A percentile compares a stretch with the other conserved stretches of the same genome.
Evolutionary conservation across 1,284 basidiomycete genomes (phyloP).

Genomic region (Mycosarcoma maydis): DNA sequence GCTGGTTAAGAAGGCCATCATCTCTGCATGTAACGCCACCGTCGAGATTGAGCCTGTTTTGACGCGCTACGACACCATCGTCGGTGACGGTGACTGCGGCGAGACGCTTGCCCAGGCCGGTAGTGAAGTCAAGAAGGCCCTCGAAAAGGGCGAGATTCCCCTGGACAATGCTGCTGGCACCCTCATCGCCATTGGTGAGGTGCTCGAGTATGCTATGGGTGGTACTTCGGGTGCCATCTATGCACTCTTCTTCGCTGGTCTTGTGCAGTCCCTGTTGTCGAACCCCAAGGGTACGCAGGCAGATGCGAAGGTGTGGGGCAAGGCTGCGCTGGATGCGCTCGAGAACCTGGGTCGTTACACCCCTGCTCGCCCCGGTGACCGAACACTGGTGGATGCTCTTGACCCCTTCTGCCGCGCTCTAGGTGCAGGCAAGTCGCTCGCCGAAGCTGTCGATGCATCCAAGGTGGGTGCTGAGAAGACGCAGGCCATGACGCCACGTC

Average conservation of each 20-base stretch:
- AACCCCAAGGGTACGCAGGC: slow-evolving; percentile 46
- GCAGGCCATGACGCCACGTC: slow-evolving; percentile 69
- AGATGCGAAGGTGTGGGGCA: slow-evolving; percentile 57
- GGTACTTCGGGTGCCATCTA: slow-evolving; percentile 70
- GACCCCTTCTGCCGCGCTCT: slow-evolving; percentile 70
- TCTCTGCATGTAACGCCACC: slow-evolving; percentile 66
- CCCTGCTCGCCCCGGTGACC: slow-evolving; percentile 72
- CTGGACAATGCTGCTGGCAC: slow-evolving; percentile 60
- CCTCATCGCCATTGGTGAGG: slow-evolving; percentile 57
- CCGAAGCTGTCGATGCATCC: slow-evolving; percentile 68
- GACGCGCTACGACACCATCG: slow-evolving; percentile 69
- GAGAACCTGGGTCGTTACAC: slow-evolving; percentile 69
- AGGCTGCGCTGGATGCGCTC: slow-evolving; percentile 56
- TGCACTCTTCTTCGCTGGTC: slow-evolving; percentile 71
- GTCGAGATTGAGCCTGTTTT: slow-evolving; percentile 69
- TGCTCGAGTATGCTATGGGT: slow-evolving; percentile 67
- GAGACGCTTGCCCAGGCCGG: slow-evolving; percentile 62
- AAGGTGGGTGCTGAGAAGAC: slow-evolving; percentile 71
- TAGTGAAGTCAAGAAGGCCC: slow-evolving; percentile 58
- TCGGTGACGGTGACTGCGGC: slow-evolving; percentile 67
- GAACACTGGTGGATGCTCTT: slow-evolving; percentile 73
- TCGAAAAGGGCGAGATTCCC: slow-evolving; percentile 55
- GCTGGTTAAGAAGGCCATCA: slow-evolving; percentile 62
- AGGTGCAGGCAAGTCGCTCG: slow-evolving; percentile 59
- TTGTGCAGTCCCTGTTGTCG: slow-evolving; percentile 63